Base-by-base conservation (phyloP, 1,139 yeast species). In the Kodamaea suecica region DNA sequence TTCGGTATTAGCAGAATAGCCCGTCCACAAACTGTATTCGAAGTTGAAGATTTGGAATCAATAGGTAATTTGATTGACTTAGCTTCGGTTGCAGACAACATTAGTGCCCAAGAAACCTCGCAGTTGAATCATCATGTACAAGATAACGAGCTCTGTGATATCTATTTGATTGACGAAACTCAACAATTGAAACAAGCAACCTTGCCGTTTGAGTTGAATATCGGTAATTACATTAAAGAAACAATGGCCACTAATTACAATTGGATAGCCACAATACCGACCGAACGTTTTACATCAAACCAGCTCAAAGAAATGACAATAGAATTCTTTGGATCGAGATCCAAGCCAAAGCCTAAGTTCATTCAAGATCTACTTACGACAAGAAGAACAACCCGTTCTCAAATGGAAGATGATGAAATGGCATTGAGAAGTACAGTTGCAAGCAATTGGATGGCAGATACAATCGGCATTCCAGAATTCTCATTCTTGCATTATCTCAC, bases 71-170 rank as follows among this genome's bases (percentile, higher is more conserved):
- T 47, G 4, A 30, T 61, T 3, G 78, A 76, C 7, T 27, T 55
- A 1, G 41, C 57, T 4, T 75, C 81, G 0, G 31, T 46, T 5
- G 47, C 66, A 2, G 80, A 77, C 46, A 43, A 69, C 2, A 48
- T 76, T 9, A 49, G 52, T 2, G 40, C 48, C 1, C 44, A 51
- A 28, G 48, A 66, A 9, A 44, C 43, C n/a, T 73, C 83, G 0
- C 53, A 53, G 25, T 43, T 75, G 10, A 49, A 49, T 3, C 73
- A 70, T 37, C 66, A 62, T 1, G 37, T 41, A 3, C 57, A 60
- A 19, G 42, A 43, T 2, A 69, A 73, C 33, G 73, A 75, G 37
- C 57, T 68, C 24, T 48, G 67, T 1, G 69, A 55, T 48, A 49
- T 53, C 31, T 60, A 47, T 35, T 53, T 45, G 37, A 52, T 59